Base-by-base conservation (phyloP, 2,329 filamentous ascomycete genomes). In the Exutisphaerella laricina region DNA sequence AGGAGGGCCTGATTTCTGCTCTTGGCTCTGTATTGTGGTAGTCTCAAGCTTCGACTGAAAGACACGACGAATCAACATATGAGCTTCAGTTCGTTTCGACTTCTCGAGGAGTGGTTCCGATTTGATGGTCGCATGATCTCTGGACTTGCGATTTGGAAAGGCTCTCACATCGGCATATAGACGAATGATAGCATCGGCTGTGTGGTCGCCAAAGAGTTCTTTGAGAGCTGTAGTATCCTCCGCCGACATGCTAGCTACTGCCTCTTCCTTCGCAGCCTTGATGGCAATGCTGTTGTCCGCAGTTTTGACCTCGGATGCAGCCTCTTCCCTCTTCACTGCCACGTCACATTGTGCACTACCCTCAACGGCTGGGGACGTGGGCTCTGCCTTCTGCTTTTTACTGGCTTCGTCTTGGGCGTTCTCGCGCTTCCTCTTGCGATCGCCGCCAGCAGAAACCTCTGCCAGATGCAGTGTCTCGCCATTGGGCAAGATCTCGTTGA, bases 1-100 rank as follows among this genome's bases (percentile, higher is more conserved):
- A 28, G 84, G 77, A 43, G 72, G 73, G 5, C 50, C 50, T 22
- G 52, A 51, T 16, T 51, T 44, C 25, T 49, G 48, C 7, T 53
- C 48, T 17, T 85, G 84, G 34, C 85, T 78, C 45, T 82, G 79
- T 48, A 83, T 78, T 33, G 88, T 94, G 13, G 71, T 72, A 1
- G 87, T 94, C 45, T 94, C 86, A 38, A 95, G 73, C 43, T 79
- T 77, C 2, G 81, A 83, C n/a, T 72, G 70, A 64, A 95, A 95
- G 48, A 94, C 82, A 29, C 82, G 82, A 18, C 89, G 85, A 33
- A 95, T 70, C 6, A 72, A 69, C 51, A 78, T 69, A 59, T 87
- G 83, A 5, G 84, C 75, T 49, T 75, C 69, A 26, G 79, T 80
- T 5, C 82, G 78, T 42, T 72, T 60, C 13, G 75, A 73, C 51